Conservation (phyloP, 345 rosid species). For the Aquilaria yunnanensis region DNA sequence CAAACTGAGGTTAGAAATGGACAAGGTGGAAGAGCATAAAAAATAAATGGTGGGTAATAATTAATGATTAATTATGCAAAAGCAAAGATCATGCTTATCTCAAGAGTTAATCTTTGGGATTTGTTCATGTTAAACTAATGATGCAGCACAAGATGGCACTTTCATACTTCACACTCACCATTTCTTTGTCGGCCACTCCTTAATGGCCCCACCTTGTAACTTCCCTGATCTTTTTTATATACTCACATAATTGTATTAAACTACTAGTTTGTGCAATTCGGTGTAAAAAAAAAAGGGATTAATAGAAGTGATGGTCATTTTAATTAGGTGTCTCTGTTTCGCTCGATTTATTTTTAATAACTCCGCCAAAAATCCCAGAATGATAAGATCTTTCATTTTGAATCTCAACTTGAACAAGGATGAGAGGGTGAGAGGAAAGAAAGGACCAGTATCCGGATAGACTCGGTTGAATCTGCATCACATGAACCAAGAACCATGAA, state of each 20-base stretch:
- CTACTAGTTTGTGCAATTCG: no score
- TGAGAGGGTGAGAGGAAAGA: no score
- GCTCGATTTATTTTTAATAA: not conserved
- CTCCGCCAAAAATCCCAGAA: not conserved
- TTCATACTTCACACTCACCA: slow-evolving; percentile 25
- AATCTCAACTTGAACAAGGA: no score
- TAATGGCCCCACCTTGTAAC: slow-evolving; percentile 15
- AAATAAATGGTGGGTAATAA: slow-evolving; percentile 8
- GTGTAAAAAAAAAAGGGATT: no score
- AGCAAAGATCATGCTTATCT: slow-evolving; percentile 21
- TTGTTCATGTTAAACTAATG: slow-evolving; percentile 20
- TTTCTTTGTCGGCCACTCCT: slow-evolving; percentile 40
- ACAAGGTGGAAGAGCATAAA: not conserved
- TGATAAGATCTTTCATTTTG: no score
- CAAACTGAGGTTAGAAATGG: slow-evolving; percentile 18
- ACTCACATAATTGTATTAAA: no score
- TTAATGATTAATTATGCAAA: slow-evolving; percentile 5
- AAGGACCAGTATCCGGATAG: not conserved
- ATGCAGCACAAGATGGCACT: slow-evolving; percentile 12
- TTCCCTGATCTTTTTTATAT: not conserved
- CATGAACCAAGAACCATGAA: not conserved
- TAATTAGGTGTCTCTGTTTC: no score
- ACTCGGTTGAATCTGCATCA: not conserved
- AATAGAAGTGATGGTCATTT: no score
- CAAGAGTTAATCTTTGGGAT: slow-evolving; percentile 21